Evolutionary conservation across 768 basidiomycete species (phyloP).

Genomic region (Leccinum obscurum): DNA sequence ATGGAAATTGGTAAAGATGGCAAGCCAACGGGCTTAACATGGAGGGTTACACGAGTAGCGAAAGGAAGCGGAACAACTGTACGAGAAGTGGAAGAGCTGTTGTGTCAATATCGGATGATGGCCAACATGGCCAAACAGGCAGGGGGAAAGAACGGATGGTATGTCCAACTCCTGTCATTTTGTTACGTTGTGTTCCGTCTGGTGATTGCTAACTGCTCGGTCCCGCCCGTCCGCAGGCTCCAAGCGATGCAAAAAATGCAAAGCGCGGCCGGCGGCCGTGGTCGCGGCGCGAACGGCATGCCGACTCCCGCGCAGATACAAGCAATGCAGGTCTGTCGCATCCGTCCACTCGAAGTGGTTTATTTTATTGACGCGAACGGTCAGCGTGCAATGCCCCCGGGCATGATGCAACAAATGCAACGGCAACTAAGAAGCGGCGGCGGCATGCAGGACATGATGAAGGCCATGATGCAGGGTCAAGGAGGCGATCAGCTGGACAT

Average conservation of each 20-base stretch:
- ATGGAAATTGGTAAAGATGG: constrained; percentile 83
- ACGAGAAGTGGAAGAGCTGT: constrained; percentile 94
- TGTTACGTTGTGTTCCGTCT: constrained; percentile 2
- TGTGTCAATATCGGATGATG: constrained; percentile 99
- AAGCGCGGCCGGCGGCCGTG: constrained; percentile 78
- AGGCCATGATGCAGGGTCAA: constrained; percentile 94
- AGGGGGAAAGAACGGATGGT: constrained; percentile 96
- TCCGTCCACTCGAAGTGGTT: not conserved
- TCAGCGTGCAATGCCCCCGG: constrained; percentile 91
- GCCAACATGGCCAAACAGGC: constrained; percentile 98
- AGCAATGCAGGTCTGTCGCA: constrained; percentile 77
- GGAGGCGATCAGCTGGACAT: constrained; percentile 89
- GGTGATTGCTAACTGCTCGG: constrained; percentile 6
- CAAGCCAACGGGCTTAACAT: constrained; percentile 83
- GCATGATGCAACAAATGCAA: constrained; percentile 94
- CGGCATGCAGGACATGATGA: constrained; percentile 98
- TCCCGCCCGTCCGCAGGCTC: constrained; percentile 46
- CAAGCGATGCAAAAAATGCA: constrained; percentile 95
- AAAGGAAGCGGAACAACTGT: constrained; percentile 93
- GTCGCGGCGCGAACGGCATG: constrained; percentile 84
- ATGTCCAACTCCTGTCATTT: constrained; percentile 22
- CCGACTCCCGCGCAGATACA: constrained; percentile 92
- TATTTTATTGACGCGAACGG: constrained; percentile 8
- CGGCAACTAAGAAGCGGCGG: constrained; percentile 76
- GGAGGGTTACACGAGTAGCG: constrained; percentile 88